Base-by-base conservation (phyloP, 2,329 filamentous ascomycete genomes). In the Ceratocystis smalleyi region DNA sequence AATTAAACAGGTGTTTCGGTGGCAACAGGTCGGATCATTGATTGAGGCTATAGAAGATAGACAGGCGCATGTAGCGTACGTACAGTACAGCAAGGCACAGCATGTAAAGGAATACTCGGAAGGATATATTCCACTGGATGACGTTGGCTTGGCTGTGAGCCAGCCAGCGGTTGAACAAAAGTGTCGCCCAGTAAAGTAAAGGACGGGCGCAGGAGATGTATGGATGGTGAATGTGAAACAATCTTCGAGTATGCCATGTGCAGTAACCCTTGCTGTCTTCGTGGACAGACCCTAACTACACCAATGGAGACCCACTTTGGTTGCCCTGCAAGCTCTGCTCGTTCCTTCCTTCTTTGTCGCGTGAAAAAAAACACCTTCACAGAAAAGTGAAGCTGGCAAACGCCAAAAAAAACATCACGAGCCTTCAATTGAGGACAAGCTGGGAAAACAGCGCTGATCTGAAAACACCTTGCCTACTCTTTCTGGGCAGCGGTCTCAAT, bases 391-490 rank as follows among this genome's bases (percentile, higher is more conserved):
- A 47, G 59, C 24, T 47, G 45, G 59, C 59, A 61, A 40, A 61
- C 32, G 45, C 49, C 54, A 24, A 59, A 43, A 24, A 63, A 57
- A 63, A 54, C 63, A 60, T 60, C 63, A 64, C 61, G 49, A 54
- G 43, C 19, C 24, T 30, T 60, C 19, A n/a, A 45, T 24, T 62
- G n/a, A 51, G 4, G 35, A 15, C 30, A 35, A 22, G 32, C 57
- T 35, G 17, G 32, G 15, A 12, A 12, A 22, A 61, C 43, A 43
- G 27, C 59, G 5, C 17, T 61, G 6, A 54, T 15, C 4, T 17
- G 15, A 55, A 55, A 54, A 54, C 7, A 15, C 49, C 5, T 24
- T 24, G 49, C 51, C 51, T 24, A 24, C 27, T 32, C 6, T 15
- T 1, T 6, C 51, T 55, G 2, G 51, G 22, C 5, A 22, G 35